Evolutionary conservation across 2,329 filamentous ascomycete genomes (phyloP), one percentile per base, ranked within the genome.

Genomic region (Penicillium sp.): DNA sequence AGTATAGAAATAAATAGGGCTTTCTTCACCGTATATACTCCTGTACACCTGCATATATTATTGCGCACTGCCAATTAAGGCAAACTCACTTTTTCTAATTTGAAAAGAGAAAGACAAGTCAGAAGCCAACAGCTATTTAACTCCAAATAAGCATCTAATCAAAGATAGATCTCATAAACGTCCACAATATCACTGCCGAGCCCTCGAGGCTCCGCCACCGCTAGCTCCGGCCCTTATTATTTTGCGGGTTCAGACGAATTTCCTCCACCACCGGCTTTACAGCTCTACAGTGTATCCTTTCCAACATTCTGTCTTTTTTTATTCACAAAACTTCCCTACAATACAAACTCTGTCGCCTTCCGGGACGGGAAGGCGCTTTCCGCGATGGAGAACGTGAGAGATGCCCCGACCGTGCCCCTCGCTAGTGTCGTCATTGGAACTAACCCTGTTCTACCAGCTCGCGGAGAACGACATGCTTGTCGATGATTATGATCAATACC

Each of bases 381-480:
- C 69, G 71, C 62, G 65, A 78, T 78, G 75, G 75, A 77, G 69
- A 77, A 75, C 67, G 75, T 78, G 67, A 69, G 75, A 30, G 31
- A 45, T 46, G 69, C 56, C 55, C 53, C 60, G 57, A 61, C 59
- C 62, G 61, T 65, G 58, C 61, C 62, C 61, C 63, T 66, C 60
- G 60, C 45, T 46, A 60, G 63, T 62, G 67, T 72, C 73, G 60
- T 72, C 64, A 57, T 63, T 70, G 51, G 56, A 59, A 54, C 57
- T 64, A 66, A 60, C 59, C 57, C 56, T 55, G 53, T 43, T 48
- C 43, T 55, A 50, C 59, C 70, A 85, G 83, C 76, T 84, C 67
- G 65, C 73, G 62, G 82, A 81, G 64, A 83, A 78, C 74, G 84
- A 86, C 66, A 85, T 86, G 82, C 77, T 86, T 71, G 78, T 86